A percentile compares a stretch with the other conserved stretches of the same genome.
Evolutionary conservation across 2,329 filamentous ascomycete genomes (phyloP).

Genomic region (Aspergillus pseudoterreus): DNA sequence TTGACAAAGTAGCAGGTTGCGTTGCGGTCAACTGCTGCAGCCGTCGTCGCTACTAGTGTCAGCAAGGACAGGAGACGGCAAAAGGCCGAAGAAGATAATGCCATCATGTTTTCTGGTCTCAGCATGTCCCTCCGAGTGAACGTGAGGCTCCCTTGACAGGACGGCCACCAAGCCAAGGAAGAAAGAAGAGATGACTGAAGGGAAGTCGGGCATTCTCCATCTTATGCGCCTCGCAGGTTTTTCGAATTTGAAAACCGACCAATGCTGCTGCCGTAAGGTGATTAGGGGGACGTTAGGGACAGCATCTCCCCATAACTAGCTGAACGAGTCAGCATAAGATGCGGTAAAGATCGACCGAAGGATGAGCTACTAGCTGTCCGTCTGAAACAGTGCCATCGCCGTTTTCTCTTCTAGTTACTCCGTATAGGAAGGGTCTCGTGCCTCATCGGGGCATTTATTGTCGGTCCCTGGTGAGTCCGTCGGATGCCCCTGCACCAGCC

Average conservation of each 20-base stretch:
- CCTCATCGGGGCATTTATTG: too few species aligned
- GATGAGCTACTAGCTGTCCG: neutral
- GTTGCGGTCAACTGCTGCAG: neutral
- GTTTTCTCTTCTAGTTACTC: neutral
- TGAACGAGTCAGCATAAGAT: neutral
- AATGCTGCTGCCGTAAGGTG: neutral
- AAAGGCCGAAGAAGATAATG: neutral
- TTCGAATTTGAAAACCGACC: too few species aligned
- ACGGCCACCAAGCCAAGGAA: too few species aligned
- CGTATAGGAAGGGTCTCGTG: neutral
- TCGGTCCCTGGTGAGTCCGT: too few species aligned
- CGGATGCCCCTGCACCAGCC: too few species aligned
- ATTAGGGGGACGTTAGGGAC: neutral
- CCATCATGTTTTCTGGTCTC: too few species aligned
- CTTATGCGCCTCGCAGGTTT: too few species aligned
- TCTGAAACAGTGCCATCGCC: neutral
- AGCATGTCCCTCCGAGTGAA: too few species aligned
- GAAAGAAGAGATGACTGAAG: too few species aligned
- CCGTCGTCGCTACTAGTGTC: neutral
- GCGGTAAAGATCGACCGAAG: neutral
- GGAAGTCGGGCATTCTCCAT: too few species aligned
- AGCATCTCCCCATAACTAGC: neutral
- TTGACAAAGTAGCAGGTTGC: constrained; percentile 3
- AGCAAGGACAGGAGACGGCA: neutral
- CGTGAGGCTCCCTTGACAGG: too few species aligned